These are phyloP conservation scores for Vaccinium macrocarpon DNA, from an alignment of 148 eudicot genomes.

Conservation along the genomic window DNA sequence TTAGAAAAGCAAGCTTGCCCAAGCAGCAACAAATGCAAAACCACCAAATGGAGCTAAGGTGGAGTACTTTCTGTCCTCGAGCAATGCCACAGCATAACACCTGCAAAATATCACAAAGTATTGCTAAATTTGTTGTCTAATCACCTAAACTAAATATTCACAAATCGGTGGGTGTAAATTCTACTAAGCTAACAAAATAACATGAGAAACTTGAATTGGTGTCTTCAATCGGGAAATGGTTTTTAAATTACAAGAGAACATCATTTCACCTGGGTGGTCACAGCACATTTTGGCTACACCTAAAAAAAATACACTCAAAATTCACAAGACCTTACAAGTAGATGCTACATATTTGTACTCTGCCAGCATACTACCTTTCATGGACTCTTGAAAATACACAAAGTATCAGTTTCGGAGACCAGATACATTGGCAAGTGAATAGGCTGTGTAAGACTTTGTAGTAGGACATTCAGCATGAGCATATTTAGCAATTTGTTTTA, in stretches of 20 bases:
- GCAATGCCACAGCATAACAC: constrained; percentile 78
- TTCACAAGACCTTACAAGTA: not conserved
- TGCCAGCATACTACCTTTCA: no score
- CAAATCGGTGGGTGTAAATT: not conserved
- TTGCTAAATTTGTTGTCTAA: not conserved
- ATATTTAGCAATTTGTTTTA: not conserved
- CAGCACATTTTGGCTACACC: not conserved
- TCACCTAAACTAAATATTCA: not conserved
- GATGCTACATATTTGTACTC: not conserved
- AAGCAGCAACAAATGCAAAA: constrained; percentile 83
- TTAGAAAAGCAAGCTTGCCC: constrained; percentile 85
- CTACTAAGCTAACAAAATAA: not conserved
- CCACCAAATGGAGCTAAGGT: constrained; percentile 85
- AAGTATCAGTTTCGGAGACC: no score
- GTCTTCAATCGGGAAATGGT: not conserved
- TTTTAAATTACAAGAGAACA: not conserved
- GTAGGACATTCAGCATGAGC: no score
- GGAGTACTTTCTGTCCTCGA: constrained; percentile 81
- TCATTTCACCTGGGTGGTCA: not conserved
- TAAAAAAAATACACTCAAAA: not conserved
- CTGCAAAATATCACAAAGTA: constrained; percentile 27
- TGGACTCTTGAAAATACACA: not conserved
- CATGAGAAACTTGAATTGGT: not conserved
- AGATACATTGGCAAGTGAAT: no score
- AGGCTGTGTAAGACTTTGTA: no score